Conservation (phyloP, 148 eudicot species). For the Rhododendron ovatum region DNA sequence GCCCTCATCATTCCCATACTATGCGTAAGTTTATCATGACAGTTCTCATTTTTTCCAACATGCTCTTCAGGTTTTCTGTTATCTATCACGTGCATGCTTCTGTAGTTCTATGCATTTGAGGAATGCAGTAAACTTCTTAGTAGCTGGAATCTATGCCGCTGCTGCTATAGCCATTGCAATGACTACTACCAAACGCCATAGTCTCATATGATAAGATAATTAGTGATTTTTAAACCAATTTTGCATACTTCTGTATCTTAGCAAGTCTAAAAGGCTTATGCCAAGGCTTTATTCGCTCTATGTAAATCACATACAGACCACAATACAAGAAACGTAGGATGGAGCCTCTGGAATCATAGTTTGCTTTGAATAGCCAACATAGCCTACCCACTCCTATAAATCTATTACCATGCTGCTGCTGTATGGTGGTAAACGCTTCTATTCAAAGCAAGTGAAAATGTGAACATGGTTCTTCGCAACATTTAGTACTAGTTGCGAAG, state of each 20-base stretch:
- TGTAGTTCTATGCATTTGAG: background rate
- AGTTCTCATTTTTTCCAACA: background rate
- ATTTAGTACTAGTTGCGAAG: background rate
- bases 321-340: background rate
- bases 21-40: conserved; percentile 31
- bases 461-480: background rate
- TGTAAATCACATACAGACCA: background rate
- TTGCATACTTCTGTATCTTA: background rate
- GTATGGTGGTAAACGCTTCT: background rate
- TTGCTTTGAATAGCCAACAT: background rate
- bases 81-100: background rate
- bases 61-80: background rate
- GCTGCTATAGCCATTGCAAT: background rate
- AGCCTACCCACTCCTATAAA: background rate
- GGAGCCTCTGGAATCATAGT: background rate
- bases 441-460: background rate
- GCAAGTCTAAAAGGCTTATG: background rate
- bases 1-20: conserved; percentile 37
- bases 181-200: too few relatives aligned
- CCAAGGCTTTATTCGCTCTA: background rate
- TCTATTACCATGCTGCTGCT: background rate
- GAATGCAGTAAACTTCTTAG: background rate
- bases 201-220: background rate
- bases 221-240: too few relatives aligned
- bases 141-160: background rate